A percentile compares a stretch with the other conserved stretches of the same genome.
Evolutionary conservation across 768 basidiomycete genomes (phyloP).

Genomic region (Tricholoma matsutake): DNA sequence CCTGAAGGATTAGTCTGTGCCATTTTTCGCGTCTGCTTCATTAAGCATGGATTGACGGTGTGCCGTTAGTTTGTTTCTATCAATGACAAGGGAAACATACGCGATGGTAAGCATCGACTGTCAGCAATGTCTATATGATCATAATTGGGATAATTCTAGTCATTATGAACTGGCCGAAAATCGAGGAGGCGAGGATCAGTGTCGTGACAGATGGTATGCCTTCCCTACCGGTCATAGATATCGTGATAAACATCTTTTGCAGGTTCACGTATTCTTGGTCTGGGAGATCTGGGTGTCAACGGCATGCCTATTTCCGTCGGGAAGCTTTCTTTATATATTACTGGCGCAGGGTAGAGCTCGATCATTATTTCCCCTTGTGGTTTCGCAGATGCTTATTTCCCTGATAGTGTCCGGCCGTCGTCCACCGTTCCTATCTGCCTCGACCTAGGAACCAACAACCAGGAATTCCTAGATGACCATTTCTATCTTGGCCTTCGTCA

Average conservation of each 20-base stretch:
- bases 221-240: not conserved
- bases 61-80: slow-evolving; percentile 65
- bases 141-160: slow-evolving; percentile 32
- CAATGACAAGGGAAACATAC: slow-evolving; percentile 80
- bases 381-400: not conserved
- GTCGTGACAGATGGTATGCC: slow-evolving; percentile 86
- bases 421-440: slow-evolving; percentile 82
- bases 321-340: slow-evolving; percentile 88
- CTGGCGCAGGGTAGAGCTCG: slow-evolving; percentile 74
- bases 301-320: slow-evolving; percentile 90
- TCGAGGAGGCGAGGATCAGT: slow-evolving; percentile 77
- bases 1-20: slow-evolving; percentile 66
- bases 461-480: slow-evolving; percentile 77
- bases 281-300: slow-evolving; percentile 82
- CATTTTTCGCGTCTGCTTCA: slow-evolving; percentile 5
- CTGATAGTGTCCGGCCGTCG: slow-evolving; percentile 62
- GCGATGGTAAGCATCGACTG: slow-evolving; percentile 33
- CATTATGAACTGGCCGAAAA: slow-evolving; percentile 67
- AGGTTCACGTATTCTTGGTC: slow-evolving; percentile 86
- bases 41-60: slow-evolving; percentile 12
- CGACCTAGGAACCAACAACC: slow-evolving; percentile 89
- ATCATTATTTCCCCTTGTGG: slow-evolving; percentile 3
- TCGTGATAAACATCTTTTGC: slow-evolving; percentile 21
- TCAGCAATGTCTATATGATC: not conserved
- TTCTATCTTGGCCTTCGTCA: slow-evolving; percentile 85